Base-by-base conservation (phyloP, 257 asterid genomes). In the Coffea canephora region DNA sequence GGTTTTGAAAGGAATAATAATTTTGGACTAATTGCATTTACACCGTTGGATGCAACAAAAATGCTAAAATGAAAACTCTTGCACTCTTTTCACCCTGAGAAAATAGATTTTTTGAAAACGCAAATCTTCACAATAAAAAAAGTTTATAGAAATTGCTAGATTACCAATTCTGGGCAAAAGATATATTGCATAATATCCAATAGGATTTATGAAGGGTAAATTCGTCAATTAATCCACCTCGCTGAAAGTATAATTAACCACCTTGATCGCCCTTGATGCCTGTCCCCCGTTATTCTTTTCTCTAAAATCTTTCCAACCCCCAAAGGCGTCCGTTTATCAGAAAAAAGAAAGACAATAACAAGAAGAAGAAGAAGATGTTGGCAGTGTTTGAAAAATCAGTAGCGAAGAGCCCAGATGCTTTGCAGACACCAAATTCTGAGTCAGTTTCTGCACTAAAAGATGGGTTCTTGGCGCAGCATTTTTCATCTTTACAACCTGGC, bases 391-490 rank as follows among this genome's bases (percentile, higher is more conserved):
- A 91, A 45, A 92, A 94, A 85, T 86, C 95, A 49, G 95, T 91
- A 75, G 97, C 98, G 1, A 94, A 94, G 78, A 82, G 90, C 92
- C 97, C 98, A 4, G 98, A 94, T 79, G 98, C 96, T 25, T 68
- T 92, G 76, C 97, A 94, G 77, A 84, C 91, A 1, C 84, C 83
- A 34, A 78, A 77, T 62, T 88, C 87, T 8, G 55, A 77, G 76
- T 75, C 94, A 0, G 85, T 87, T 50, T 83, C 59, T 73, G 97
- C 97, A 0, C 89, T 95, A 23, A 91, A 93, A 84, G 97, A 95
- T 83, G 97, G 91, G 5, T 84, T 86, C 76, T 82, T 95, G 93
- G 97, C 96, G 5, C 80, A 77, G 74, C 84, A 83, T 79, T 95
- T 91, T 89, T 82, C 98, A 50, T 83, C 96, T 74, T 79, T 82